Conservation (phyloP, 108 stramenopile species). For the Mediolabrus comicus region DNA sequence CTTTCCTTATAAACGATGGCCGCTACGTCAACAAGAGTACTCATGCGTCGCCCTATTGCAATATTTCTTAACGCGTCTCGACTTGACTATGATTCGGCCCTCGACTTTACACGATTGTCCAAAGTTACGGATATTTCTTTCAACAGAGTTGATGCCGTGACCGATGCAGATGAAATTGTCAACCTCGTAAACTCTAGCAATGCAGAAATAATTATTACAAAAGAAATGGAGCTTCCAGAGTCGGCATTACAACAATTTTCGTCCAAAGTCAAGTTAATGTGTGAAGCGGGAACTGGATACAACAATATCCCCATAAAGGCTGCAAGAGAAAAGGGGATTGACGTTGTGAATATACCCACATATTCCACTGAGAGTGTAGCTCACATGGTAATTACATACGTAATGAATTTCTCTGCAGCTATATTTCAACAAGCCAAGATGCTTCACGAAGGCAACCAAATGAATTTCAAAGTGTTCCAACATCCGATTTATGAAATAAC, state of each 20-base stretch:
- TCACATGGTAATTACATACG: conserved; percentile 86
- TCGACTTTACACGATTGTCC: conserved; percentile 58
- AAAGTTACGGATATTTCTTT: conserved; percentile 50
- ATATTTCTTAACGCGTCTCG: conserved; percentile 75
- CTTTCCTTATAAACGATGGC: neutral
- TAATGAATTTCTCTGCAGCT: conserved; percentile 80
- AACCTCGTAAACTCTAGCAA: conserved; percentile 52
- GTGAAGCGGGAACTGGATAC: conserved; percentile 90
- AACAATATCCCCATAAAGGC: conserved; percentile 77
- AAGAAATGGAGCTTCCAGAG: conserved; percentile 75
- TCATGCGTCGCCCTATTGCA: conserved; percentile 50
- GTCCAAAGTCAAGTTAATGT: conserved; percentile 64
- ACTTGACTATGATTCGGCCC: conserved; percentile 71
- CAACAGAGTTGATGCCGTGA: conserved; percentile 57
- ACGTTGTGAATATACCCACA: conserved; percentile 80
- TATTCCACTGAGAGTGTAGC: conserved; percentile 87
- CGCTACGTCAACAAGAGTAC: neutral
- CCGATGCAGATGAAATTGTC: conserved; percentile 65
- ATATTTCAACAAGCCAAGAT: conserved; percentile 79
- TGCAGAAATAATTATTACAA: conserved; percentile 81
- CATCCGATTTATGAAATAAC: conserved; percentile 76
- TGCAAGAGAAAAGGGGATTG: conserved; percentile 46
- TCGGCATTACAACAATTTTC: conserved; percentile 57
- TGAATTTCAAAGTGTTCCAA: conserved; percentile 74
- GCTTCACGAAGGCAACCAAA: conserved; percentile 56